Base-by-base conservation (phyloP, 352 stramenopile species). In the Pythium rishiriense region DNA sequence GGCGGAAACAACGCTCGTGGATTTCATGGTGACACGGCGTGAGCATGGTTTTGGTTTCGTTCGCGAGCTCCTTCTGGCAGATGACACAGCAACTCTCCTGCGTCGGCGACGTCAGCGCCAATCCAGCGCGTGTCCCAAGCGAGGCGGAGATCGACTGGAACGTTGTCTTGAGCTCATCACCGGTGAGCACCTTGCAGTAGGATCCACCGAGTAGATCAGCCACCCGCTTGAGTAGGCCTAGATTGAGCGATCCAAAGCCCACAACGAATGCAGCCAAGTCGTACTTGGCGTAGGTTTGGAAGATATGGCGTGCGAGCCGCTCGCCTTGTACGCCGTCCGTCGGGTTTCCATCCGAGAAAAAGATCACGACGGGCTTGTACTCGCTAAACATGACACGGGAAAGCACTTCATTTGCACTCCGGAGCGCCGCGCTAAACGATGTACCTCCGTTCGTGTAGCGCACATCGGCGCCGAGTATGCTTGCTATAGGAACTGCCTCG, bases 101-200 rank as follows among this genome's bases (percentile, higher is more conserved):
- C n/a, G 73, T 63, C 1, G 78, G 73, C 70, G 81, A 83, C 9
- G 70, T 60, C 45, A 92, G 56, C 8, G 74, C 81, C 29, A 94
- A 49, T 4, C 85, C 83, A 0, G 72, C 72, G 37, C 73, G 76
- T n/a, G 75, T 85, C 46, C 76, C 77, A 24, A 93, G 52, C 24
- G 85, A 92, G 5, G 82, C 81, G 3, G 80, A 90, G 49, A 93
- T 94, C 17, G 71, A 76, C 63, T 81, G 74, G 47, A 94, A 92
- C 31, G 80, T 87, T 17, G 75, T 67, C 64, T 88, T 88, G 39
- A 93, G 55, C 54, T 93, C 85, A 6, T 74, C 82, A 2, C 81
- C 80, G 0, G 75, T 76, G 9, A 92, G 65, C 15, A 80, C 81
- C 1, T 85, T 67, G 54, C 81, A 70, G 55, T 88, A 94, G 17